phyloP scores from a whole-genome alignment of 805 yeast species.

The Schizosaccharomyces lindneri region DNA sequence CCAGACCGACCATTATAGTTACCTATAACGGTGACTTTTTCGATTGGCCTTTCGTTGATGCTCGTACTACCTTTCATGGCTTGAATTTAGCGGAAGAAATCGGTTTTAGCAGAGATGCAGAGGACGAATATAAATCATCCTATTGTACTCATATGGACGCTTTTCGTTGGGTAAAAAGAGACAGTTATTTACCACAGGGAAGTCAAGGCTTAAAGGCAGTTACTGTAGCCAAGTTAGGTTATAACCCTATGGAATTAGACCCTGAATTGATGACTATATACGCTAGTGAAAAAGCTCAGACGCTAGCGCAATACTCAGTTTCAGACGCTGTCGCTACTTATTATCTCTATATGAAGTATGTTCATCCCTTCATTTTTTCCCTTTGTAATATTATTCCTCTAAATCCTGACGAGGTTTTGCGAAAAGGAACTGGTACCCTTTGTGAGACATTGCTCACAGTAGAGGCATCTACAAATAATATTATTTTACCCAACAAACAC shows the following conservation, averaged over 20 bases:
- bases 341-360: slow-evolving; percentile 83
- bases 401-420: slow-evolving; percentile 82
- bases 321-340: slow-evolving; percentile 99
- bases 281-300: slow-evolving; percentile 81
- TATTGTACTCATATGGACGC: slow-evolving; percentile 96
- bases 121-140: slow-evolving; percentile 77
- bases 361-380: slow-evolving; percentile 89
- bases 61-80: slow-evolving; percentile 62
- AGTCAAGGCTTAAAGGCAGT: slow-evolving; percentile 96
- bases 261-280: slow-evolving; percentile 97
- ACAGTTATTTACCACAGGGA: slow-evolving; percentile 91
- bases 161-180: slow-evolving; percentile 93
- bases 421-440: slow-evolving; percentile 95
- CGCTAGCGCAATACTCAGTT: slow-evolving; percentile 84
- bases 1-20: slow-evolving; percentile 84
- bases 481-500: slow-evolving; percentile 79
- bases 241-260: slow-evolving; percentile 85
- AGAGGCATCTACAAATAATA: slow-evolving; percentile 60
- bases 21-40: slow-evolving; percentile 96
- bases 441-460: slow-evolving; percentile 94
- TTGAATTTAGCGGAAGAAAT: slow-evolving; percentile 75
- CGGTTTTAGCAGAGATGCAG: slow-evolving; percentile 73
- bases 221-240: slow-evolving; percentile 82
- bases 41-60: slow-evolving; percentile 97
- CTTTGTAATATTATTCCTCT: slow-evolving; percentile 85